Evolutionary conservation across 176 grass and related monocot genomes (phyloP), one percentile per base, ranked within the genome.

Genomic region (Dendrocalamus sinicus): DNA sequence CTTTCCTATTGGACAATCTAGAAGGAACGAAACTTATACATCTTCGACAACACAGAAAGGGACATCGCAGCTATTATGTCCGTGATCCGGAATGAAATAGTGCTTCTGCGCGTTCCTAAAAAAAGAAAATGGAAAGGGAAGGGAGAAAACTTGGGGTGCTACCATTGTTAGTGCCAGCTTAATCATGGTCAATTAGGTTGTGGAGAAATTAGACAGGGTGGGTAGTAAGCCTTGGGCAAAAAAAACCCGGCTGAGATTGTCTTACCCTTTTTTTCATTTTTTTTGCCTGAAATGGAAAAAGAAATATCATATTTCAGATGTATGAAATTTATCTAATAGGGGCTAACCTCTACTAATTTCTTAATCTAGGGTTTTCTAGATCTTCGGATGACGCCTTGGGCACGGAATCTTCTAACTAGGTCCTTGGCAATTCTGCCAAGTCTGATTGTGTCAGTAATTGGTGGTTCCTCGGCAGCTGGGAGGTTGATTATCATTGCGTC

Each of bases 401-500:
- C 85, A 86, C 81, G 96, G 19, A 98, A 98, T 78, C 81, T 98
- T 88, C 32, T 98, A 68, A 98, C 96, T 17, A 93, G 96, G 82
- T 94, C 91, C 71, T 92, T 98, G 78, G 93, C 96, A 70, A 98
- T 98, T 89, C 72, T 98, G 12, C 96, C 96, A 59, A 98, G 96
- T 78, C 89, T 98, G 4, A 77, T 94, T 51, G 96, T 94, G 20
- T 91, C 96, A 35, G 28, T 98, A 81, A 94, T 98, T 89, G 93
- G 96, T 85, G 96, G 96, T 58, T 95, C 96, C 11, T 86, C 93
- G 37, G 96, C 96, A 75, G 96, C 96, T 88, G 96, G 96, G 79
- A 55, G 92, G 77, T 78, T 98, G 79, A 98, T 98, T 77, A 98
- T 98, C 86, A 98, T 94, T 84, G 93, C 96, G n/a, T 98, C 96